A percentile compares a stretch with the other conserved stretches of the same genome.
phyloP scores from a whole-genome alignment of 805 yeast species.

The Hanseniaspora meyeri region DNA sequence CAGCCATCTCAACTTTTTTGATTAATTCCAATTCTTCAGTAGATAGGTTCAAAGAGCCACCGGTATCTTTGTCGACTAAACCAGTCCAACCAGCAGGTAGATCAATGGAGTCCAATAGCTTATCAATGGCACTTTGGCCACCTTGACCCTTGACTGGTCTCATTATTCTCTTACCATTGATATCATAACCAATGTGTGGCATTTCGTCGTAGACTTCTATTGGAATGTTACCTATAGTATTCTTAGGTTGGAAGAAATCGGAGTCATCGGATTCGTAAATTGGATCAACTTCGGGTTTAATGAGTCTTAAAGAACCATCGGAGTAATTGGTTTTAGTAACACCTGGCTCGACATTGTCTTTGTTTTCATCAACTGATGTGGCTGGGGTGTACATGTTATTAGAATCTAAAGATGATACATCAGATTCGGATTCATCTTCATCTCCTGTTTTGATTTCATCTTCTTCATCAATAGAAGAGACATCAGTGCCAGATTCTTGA shows the following conservation, averaged over 20 bases:
- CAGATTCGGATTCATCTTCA: constrained; percentile 33
- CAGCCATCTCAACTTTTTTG: constrained; percentile 51
- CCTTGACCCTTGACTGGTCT: constrained; percentile 80
- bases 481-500: constrained; percentile 22
- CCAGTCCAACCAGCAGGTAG: constrained; percentile 99
- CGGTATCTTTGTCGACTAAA: constrained; percentile 77
- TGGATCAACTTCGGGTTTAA: constrained; percentile 86
- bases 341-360: constrained; percentile 37
- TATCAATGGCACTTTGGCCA: constrained; percentile 63
- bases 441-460: constrained; percentile 25
- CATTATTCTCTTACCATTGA: constrained; percentile 96
- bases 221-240: constrained; percentile 91
- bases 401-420: constrained; percentile 29
- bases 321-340: constrained; percentile 40
- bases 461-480: constrained; percentile 17
- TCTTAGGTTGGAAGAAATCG: constrained; percentile 58
- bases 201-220: constrained; percentile 86
- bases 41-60: constrained; percentile 66
- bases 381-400: constrained; percentile 30
- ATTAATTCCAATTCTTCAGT: constrained; percentile 83
- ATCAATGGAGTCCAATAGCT: constrained; percentile 77
- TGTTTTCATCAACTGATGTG: constrained; percentile 15
- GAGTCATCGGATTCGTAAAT: constrained; percentile 91
- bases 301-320: constrained; percentile 68
- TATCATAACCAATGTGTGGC: constrained; percentile 95